phyloP scores from a whole-genome alignment of 768 basidiomycete species.

The Kondoa subrosea region DNA sequence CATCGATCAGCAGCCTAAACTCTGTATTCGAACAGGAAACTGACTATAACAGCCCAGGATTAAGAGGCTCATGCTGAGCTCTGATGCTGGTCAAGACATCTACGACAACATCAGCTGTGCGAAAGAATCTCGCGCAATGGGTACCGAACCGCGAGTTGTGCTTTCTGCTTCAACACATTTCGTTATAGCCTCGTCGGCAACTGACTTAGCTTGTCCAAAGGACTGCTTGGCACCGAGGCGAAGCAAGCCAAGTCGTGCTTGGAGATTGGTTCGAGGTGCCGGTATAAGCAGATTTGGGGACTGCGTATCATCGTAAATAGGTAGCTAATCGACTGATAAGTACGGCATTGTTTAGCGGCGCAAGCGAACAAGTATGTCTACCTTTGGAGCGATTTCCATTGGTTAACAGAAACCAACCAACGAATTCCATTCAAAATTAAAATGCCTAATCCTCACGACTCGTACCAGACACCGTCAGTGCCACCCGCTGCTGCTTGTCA shows the following conservation, averaged over 20 bases:
- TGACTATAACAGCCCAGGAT: neutral
- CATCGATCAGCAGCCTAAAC: neutral
- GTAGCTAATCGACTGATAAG: no score
- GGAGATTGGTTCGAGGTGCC: neutral
- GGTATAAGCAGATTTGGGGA: neutral
- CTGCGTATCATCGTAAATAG: neutral
- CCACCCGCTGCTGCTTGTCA: neutral
- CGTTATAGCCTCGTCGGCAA: no score
- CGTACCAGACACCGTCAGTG: constrained; percentile 28
- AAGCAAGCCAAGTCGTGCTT: neutral
- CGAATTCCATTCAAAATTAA: neutral
- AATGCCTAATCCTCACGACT: constrained; percentile 8
- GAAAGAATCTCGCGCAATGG: no score
- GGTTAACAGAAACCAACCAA: no score
- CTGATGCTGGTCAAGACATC: neutral
- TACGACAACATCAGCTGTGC: no score
- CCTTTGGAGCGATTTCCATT: no score
- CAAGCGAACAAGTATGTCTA: no score
- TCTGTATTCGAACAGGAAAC: neutral
- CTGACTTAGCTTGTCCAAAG: no score
- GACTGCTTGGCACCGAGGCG: neutral
- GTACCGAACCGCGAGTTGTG: no score
- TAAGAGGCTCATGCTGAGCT: neutral
- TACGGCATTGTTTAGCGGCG: no score
- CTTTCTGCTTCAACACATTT: no score